Conservation (phyloP, 352 stramenopile species). For the Globisporangium acanthophoron region DNA sequence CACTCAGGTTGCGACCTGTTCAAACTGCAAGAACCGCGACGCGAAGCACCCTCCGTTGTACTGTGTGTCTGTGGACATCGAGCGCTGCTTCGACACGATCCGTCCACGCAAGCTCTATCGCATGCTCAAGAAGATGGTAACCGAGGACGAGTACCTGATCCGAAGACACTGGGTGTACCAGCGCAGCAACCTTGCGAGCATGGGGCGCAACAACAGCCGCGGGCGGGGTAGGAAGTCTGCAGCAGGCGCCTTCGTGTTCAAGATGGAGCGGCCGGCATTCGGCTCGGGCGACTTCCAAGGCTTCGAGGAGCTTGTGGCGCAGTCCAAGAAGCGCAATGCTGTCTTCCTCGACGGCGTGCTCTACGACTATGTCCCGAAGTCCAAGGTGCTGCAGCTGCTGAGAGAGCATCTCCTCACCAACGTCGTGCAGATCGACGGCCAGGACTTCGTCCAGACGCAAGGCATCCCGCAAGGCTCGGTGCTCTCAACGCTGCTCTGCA, state of each 20-base stretch:
- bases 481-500: slow-evolving; percentile 75
- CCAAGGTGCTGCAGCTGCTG: slow-evolving; percentile 41
- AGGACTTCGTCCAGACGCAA: slow-evolving; percentile 47
- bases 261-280: slow-evolving; percentile 52
- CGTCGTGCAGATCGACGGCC: slow-evolving; percentile 40
- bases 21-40: slow-evolving; percentile 19
- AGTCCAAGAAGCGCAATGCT: slow-evolving; percentile 34
- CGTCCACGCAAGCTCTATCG: slow-evolving; percentile 54
- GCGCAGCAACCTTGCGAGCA: slow-evolving; percentile 20
- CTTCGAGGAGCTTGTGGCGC: slow-evolving; percentile 44
- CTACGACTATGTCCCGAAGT: slow-evolving; percentile 63
- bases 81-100: slow-evolving; percentile 81
- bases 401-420: slow-evolving; percentile 65
- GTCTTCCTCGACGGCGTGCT: slow-evolving; percentile 74
- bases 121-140: slow-evolving; percentile 54
- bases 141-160: slow-evolving; percentile 71
- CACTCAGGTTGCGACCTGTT: slow-evolving; percentile 23
- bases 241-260: slow-evolving; percentile 31
- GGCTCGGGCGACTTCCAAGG: slow-evolving; percentile 41
- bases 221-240: not conserved
- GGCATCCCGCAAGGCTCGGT: slow-evolving; percentile 82
- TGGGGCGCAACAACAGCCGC: slow-evolving; percentile 9
- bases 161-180: slow-evolving; percentile 71
- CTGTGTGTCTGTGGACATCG: slow-evolving; percentile 68
- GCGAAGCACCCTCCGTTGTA: slow-evolving; percentile 25